These are phyloP conservation scores for Amniculicola lignicola DNA, from an alignment of 495 filamentous ascomycete species.

Conservation along the genomic window DNA sequence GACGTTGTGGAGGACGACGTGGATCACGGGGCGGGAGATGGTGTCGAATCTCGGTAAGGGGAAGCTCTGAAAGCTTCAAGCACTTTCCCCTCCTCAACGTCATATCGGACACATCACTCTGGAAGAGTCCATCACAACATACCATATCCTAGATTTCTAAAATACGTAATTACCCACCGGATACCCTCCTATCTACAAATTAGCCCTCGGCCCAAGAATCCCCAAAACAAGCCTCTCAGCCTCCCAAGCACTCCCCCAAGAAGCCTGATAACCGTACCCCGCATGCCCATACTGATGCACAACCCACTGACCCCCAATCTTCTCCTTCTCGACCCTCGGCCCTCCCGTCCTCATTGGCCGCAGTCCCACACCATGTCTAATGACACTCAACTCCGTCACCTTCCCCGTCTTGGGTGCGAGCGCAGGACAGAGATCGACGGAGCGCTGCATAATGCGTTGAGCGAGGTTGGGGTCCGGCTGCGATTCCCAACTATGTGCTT, in stretches of 20 bases:
- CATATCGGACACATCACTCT: too few relatives aligned
- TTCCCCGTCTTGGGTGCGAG: conserved; percentile 50
- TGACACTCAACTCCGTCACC: conserved; percentile 60
- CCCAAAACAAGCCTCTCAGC: conserved; percentile 71
- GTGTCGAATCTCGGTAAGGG: conserved; percentile 62
- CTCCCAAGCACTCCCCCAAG: conserved; percentile 74
- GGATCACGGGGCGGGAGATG: conserved; percentile 71
- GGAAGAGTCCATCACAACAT: too few relatives aligned
- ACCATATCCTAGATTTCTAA: too few relatives aligned
- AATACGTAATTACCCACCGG: too few relatives aligned
- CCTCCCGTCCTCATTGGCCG: conserved; percentile 73
- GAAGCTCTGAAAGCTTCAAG: conserved; percentile 67
- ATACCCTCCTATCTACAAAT: too few relatives aligned
- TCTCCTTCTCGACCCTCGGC: conserved; percentile 78
- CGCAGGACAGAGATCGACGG: conserved; percentile 66
- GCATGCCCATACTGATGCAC: conserved; percentile 98
- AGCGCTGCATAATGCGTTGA: conserved; percentile 82
- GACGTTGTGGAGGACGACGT: conserved; percentile 72
- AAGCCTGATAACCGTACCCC: conserved; percentile 84
- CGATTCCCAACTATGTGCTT: conserved; percentile 78
- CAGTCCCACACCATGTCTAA: conserved; percentile 85
- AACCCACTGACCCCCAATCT: conserved; percentile 64
- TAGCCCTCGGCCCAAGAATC: conserved; percentile 41
- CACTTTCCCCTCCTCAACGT: too few relatives aligned
- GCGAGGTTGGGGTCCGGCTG: conserved; percentile 79